These are phyloP conservation scores for Quercus lobata DNA, from an alignment of 331 rosid genomes.

Conservation along the genomic window DNA sequence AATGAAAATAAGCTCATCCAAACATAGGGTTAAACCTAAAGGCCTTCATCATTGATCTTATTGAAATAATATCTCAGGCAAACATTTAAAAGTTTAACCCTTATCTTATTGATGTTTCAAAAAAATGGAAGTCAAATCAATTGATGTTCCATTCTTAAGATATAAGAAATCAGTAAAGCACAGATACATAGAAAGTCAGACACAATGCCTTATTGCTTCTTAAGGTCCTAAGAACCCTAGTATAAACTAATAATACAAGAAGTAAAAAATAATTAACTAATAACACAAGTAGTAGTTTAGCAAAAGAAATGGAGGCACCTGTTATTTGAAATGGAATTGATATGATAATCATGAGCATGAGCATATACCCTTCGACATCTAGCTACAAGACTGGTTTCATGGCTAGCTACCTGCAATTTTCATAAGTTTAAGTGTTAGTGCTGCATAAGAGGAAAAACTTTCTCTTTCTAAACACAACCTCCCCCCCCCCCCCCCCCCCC, in stretches of 20 bases:
- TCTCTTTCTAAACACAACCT: background rate
- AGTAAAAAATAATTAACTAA: background rate
- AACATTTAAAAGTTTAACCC: background rate
- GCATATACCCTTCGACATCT: conserved; percentile 96
- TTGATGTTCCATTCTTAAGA: background rate
- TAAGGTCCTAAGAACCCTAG: background rate
- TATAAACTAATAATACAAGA: background rate
- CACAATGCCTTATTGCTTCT: background rate
- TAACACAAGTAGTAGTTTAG: background rate
- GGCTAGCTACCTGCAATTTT: conserved; percentile 69
- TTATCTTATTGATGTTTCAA: background rate
- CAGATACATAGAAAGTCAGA: background rate
- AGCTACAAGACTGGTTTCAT: conserved; percentile 73
- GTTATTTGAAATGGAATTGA: conserved; percentile 93
- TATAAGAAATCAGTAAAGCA: background rate
- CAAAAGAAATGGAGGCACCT: conserved; percentile 49
- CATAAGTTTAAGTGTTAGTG: conserved; percentile 25
- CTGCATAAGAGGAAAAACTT: background rate
- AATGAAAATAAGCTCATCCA: too few species aligned
- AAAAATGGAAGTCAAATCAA: background rate
- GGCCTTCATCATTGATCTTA: background rate
- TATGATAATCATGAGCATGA: conserved; percentile 97
- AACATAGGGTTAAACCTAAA: background rate
- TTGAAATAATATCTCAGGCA: background rate
- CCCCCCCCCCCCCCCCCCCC: background rate